Conservation (phyloP, 164 flowering plant species). For the Chimonanthus salicifolius region DNA sequence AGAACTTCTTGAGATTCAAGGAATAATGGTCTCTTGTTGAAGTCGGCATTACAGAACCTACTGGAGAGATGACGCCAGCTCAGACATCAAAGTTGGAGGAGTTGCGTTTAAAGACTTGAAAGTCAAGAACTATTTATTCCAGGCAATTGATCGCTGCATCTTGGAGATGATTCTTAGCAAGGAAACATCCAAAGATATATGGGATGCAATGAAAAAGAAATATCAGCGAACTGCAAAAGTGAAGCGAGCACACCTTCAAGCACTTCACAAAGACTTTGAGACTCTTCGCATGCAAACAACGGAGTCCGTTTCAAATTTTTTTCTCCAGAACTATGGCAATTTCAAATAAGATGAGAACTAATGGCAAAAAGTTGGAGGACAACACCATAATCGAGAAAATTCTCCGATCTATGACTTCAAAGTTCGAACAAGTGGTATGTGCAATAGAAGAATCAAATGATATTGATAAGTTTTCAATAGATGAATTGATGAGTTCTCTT, state of each 20-base stretch:
- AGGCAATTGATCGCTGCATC: not conserved
- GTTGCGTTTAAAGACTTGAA: not conserved
- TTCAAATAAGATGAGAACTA: slow-evolving; percentile 11
- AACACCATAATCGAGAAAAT: slow-evolving; percentile 7
- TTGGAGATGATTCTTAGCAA: slow-evolving; percentile 1
- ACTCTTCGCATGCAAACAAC: not conserved
- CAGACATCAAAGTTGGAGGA: not conserved
- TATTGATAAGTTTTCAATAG: slow-evolving; percentile 7
- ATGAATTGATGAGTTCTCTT: not conserved
- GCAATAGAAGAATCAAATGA: too few relatives aligned
- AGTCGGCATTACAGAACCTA: not conserved
- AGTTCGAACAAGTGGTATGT: too few relatives aligned
- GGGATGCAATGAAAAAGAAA: not conserved
- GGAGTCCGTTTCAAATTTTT: slow-evolving; percentile 1
- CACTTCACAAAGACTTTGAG: not conserved
- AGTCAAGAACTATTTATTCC: not conserved
- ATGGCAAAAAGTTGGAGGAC: slow-evolving; percentile 6
- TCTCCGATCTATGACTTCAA: not conserved
- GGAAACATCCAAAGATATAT: slow-evolving; percentile 1
- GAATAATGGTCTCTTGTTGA: not conserved
- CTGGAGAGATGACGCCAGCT: not conserved
- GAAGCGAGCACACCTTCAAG: not conserved
- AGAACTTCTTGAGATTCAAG: not conserved
- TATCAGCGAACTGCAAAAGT: not conserved
- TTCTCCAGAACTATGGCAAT: not conserved